Conservation (phyloP, 1,284 basidiomycete species). For the Ganoderma sinense region DNA sequence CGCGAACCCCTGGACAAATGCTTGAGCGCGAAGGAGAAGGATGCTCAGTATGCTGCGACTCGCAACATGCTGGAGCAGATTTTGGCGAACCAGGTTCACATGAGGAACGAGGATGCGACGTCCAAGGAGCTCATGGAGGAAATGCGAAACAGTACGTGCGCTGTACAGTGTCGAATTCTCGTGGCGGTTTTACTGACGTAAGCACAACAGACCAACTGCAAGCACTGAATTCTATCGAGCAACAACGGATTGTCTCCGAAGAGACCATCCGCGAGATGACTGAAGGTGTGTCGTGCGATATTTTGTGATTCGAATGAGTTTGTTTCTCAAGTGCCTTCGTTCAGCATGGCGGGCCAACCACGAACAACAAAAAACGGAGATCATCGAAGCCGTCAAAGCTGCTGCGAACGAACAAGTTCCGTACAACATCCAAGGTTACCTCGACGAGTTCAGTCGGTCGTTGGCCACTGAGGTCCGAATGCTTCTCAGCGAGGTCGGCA, state of each 20-base stretch:
- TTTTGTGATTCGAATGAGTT: neutral
- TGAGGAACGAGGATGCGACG: constrained; percentile 57
- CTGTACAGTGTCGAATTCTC: neutral
- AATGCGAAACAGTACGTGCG: constrained; percentile 21
- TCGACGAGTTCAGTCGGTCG: constrained; percentile 83
- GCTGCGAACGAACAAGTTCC: constrained; percentile 76
- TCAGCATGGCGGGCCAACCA: constrained; percentile 70
- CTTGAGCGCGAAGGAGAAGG: constrained; percentile 68
- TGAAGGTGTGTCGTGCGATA: constrained; percentile 24
- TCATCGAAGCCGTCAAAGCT: constrained; percentile 63
- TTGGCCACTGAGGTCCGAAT: constrained; percentile 80
- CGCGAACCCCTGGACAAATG: constrained; percentile 61
- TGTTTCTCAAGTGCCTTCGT: neutral
- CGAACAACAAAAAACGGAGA: constrained; percentile 65
- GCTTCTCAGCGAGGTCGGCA: constrained; percentile 79
- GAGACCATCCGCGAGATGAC: constrained; percentile 31
- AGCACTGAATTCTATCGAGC: constrained; percentile 28
- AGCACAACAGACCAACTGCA: constrained; percentile 19
- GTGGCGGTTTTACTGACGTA: neutral
- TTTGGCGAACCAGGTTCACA: constrained; percentile 57
- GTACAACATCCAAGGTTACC: constrained; percentile 80
- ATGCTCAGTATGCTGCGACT: constrained; percentile 49
- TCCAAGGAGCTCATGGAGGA: constrained; percentile 43
- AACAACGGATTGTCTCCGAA: constrained; percentile 24
- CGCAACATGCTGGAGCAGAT: constrained; percentile 66